Conservation (phyloP, 371 early-diverging fungal genomes). For the Batkoa obscura region DNA sequence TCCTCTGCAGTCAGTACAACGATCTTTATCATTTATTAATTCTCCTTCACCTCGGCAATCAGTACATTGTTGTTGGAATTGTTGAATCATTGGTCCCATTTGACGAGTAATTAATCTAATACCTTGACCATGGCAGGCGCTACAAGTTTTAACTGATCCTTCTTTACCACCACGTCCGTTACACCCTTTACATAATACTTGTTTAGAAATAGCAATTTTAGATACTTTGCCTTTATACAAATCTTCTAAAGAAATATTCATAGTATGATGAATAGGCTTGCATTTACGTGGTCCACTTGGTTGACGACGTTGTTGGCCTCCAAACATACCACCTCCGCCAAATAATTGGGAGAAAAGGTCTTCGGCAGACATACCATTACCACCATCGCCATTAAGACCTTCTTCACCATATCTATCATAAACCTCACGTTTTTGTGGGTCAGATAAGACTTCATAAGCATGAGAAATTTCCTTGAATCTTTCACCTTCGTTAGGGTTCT, state of each 20-base stretch:
- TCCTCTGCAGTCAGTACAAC: conserved; percentile 74
- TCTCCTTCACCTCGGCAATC: conserved; percentile 55
- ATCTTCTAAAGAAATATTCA: conserved; percentile 70
- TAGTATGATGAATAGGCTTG: conserved; percentile 50
- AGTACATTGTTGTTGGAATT: conserved; percentile 68
- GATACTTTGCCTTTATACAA: conserved; percentile 72
- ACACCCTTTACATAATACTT: conserved; percentile 53
- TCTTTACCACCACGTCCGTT: conserved; percentile 60
- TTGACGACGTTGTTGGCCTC: conserved; percentile 23
- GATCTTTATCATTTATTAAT: conserved; percentile 55
- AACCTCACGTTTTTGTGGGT: conserved; percentile 61
- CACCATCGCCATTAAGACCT: conserved; percentile 36
- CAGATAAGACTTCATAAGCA: conserved; percentile 90
- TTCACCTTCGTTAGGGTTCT: conserved; percentile 47
- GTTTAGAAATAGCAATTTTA: conserved; percentile 61
- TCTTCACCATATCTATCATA: conserved; percentile 84
- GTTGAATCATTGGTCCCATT: conserved; percentile 92
- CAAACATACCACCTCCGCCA: conserved; percentile 35
- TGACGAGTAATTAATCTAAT: conserved; percentile 72
- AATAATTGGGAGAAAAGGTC: conserved; percentile 75
- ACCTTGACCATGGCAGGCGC: conserved; percentile 77
- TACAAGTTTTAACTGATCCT: conserved; percentile 51
- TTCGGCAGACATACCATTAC: conserved; percentile 44
- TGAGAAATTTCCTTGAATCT: conserved; percentile 84
- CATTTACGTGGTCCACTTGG: conserved; percentile 57